Conservation (phyloP, 2,329 filamentous ascomycete genomes). For the Chaetomium sp. region DNA sequence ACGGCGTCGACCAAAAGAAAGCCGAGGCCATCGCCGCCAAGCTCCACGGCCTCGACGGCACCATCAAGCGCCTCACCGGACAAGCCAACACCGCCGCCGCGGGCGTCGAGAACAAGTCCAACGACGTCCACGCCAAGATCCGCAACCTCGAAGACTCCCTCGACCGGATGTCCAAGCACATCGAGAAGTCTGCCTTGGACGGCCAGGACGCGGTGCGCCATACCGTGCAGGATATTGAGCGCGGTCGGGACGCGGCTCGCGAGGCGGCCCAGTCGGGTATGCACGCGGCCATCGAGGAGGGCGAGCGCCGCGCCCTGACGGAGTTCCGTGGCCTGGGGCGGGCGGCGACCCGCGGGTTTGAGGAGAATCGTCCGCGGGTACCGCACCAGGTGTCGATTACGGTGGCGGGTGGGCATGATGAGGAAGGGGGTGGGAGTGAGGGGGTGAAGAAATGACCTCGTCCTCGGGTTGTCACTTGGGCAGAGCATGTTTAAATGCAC, state of each 20-base stretch:
- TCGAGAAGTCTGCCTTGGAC: conserved; percentile 2
- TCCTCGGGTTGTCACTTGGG: too few relatives aligned
- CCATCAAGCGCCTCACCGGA: neutral
- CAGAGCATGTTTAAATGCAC: too few relatives aligned
- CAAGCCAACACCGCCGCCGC: neutral
- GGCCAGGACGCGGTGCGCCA: neutral
- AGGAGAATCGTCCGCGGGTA: conserved; percentile 1
- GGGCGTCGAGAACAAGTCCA: neutral
- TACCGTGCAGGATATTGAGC: neutral
- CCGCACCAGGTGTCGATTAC: conserved; percentile 4
- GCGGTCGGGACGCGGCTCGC: too few relatives aligned
- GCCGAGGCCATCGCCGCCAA: conserved; percentile 7
- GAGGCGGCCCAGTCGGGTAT: neutral
- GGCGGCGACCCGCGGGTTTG: neutral
- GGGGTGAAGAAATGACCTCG: too few relatives aligned
- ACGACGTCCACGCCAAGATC: neutral
- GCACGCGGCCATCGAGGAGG: neutral
- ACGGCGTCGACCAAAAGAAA: neutral
- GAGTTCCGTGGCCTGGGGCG: conserved; percentile 5
- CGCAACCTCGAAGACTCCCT: conserved; percentile 9
- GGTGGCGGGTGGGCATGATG: neutral
- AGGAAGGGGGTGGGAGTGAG: neutral
- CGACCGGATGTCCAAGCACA: neutral
- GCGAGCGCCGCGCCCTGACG: neutral
- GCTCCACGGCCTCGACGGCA: conserved; percentile 4